phyloP scores from a whole-genome alignment of 2,329 filamentous ascomycete species.

The Pestalotiopsis fici region DNA sequence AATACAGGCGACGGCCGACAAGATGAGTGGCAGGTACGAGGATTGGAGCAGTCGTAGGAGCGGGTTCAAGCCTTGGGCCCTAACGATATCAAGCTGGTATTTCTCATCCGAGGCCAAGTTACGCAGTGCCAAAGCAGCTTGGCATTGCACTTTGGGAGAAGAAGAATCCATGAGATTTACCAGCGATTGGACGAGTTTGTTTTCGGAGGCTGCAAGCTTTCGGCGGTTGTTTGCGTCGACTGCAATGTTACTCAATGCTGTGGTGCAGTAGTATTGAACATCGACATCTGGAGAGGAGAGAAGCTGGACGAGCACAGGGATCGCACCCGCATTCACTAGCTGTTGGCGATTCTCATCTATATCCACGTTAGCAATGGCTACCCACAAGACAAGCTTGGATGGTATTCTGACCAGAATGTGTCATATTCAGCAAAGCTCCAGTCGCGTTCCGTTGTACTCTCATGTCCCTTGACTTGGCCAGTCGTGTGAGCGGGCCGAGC shows the following conservation, averaged over 20 bases:
- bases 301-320: conserved; percentile 93
- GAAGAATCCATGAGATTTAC: conserved; percentile 97
- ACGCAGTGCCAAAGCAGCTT: conserved; percentile 89
- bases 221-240: conserved; percentile 90
- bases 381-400: conserved; percentile 19
- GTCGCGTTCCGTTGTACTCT: conserved; percentile 97
- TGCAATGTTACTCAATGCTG: conserved; percentile 96
- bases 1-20: conserved; percentile 96
- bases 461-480: conserved; percentile 98
- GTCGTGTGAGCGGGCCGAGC: conserved; percentile 81
- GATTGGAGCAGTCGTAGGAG: conserved; percentile 90
- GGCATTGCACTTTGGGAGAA: conserved; percentile 96
- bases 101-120: conserved; percentile 98
- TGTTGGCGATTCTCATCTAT: conserved; percentile 96
- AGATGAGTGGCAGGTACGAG: conserved; percentile 91
- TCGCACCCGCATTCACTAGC: conserved; percentile 95
- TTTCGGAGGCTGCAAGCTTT: conserved; percentile 86
- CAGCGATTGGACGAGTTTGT: conserved; percentile 87
- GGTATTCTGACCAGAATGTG: conserved; percentile 77
- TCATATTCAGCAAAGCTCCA: conserved; percentile 96
- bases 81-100: conserved; percentile 96
- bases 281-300: conserved; percentile 92
- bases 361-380: conserved; percentile 7
- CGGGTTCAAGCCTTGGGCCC: conserved; percentile 80
- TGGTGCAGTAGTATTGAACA: conserved; percentile 99